Evolutionary conservation across 768 basidiomycete species (phyloP), one percentile per base, ranked within the genome.

Genomic region (Amanita muscaria): DNA sequence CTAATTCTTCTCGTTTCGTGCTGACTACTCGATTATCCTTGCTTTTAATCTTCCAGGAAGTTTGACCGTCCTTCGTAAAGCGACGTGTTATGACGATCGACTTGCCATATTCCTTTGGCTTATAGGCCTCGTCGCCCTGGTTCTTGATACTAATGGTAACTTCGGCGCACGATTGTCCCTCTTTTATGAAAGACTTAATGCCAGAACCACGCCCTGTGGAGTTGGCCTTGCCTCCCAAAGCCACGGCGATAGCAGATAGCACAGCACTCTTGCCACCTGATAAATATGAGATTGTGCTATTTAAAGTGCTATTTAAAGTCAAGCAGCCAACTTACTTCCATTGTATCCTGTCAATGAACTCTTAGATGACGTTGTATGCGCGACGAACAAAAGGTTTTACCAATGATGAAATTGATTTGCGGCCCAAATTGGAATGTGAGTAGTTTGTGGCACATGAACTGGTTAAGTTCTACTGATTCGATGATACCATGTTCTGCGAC

Each of bases 401-500:
- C 91, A 30, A 94, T 94, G 53, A 99, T 88, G 57, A 98, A 98
- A 64, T 98, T 99, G 57, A 99, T 88, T 61, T 93, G 89, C 7
- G 87, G 83, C 0, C 91, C 90, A 51, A 98, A 90, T 2, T 75
- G 73, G 63, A 96, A 88, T 1, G 73, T 80, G 35, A 92, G 70
- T 62, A 73, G 81, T 59, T 80, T 74, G 65, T 98, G 93, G 62
- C 92, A 96, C 92, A 98, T 94, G 65, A 98, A 98, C 57, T 97
- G 83, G 56, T 80, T 73, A 77, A 90, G 79, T 56, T 91, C 84
- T 33, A 96, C 76, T 25, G 73, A 71, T 53, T 89, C 84, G 49
- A 97, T 87, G 52, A 97, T 82, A 4, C 93, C 94, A 54, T 83
- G 77, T 40, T 93, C 83, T 4, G 92, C 88, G 36, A 88, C 70